Conservation (phyloP, 75 land plant species). For the Isoetes taiwanensis region DNA sequence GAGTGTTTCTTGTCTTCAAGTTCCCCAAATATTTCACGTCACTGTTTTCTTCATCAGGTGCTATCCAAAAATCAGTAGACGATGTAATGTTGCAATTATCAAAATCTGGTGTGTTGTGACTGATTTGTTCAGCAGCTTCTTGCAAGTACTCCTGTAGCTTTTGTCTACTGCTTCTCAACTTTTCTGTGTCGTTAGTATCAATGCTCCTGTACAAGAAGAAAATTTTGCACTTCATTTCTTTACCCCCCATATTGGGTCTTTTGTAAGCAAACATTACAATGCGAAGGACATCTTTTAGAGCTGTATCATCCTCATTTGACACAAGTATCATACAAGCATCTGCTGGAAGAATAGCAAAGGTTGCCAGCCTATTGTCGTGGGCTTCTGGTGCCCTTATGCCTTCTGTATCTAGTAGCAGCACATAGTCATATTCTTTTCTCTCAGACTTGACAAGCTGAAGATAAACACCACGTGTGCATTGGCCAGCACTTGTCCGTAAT, state of each 20-base stretch:
- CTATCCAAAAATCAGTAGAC: neutral
- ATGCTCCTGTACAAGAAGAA: slow-evolving; percentile 14
- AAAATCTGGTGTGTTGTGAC: no score
- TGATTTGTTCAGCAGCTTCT: neutral
- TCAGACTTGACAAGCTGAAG: slow-evolving; percentile 13
- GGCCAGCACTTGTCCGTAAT: slow-evolving; percentile 9
- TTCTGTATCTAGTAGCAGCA: slow-evolving; percentile 11
- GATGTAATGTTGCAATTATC: neutral
- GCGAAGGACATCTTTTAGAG: slow-evolving; percentile 12
- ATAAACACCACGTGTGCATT: slow-evolving; percentile 9
- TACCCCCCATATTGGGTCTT: slow-evolving; percentile 6
- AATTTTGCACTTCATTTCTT: slow-evolving; percentile 8
- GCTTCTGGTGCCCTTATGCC: slow-evolving; percentile 7
- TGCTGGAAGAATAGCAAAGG: slow-evolving; percentile 11
- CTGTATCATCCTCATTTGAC: slow-evolving; percentile 3
- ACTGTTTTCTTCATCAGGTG: neutral
- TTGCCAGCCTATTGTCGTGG: slow-evolving; percentile 14
- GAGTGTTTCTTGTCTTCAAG: neutral
- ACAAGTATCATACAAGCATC: slow-evolving; percentile 14
- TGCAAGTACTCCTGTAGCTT: neutral
- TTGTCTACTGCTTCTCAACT: neutral
- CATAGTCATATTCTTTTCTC: slow-evolving; percentile 11
- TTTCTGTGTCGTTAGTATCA: no score
- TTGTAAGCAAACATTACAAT: slow-evolving; percentile 15
- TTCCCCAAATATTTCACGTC: slow-evolving; percentile 6